Base-by-base conservation (phyloP, 2,329 filamentous ascomycete genomes). In the Fusarium sp. region DNA sequence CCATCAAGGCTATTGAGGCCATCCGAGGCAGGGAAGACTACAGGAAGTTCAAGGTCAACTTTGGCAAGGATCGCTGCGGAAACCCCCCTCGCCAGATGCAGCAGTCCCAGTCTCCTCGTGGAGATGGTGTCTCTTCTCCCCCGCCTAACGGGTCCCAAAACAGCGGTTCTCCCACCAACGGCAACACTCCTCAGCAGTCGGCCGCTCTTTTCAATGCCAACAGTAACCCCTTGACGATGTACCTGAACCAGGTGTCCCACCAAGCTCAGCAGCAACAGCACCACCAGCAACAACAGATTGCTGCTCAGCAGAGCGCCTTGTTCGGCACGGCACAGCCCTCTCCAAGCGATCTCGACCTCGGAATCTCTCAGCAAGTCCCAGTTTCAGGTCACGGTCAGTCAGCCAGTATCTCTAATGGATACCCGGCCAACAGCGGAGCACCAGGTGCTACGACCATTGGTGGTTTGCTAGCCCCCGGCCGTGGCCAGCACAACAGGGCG, bases 1-100 rank as follows among this genome's bases (percentile, higher is more conserved):
- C 96, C 51, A 99, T 99, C 85, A 99, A 99, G 85, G 96, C 96
- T 1, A 99, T 99, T 70, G 96, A 99, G 82, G 96, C 94, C 22
- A 90, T 99, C 70, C 90, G 96, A 60, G 92, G 94, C 76, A 94
- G 94, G 77, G 96, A 98, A 43, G 96, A 99, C 77, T 99, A 99
- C 86, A 93, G 91, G 81, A 91, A 96, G 75, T 99, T 99, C 89
- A 99, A 99, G 87, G 95, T 99, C 80, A 99, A 99, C 84, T 99
- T 99, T 78, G 96, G 96, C 81, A 99, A 99, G 84, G 96, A 99
- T 78, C 91, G 96, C 58, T 99, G 96, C 76, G 96, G 96, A 72
- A 99, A 99, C 82, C 92, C 96, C 53, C 96, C 96, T 44, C 91
- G 96, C 64, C 96, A 98, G 83, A 87, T 93, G 71, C 89, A 91